Conservation (phyloP, 2,329 filamentous ascomycete genomes). For the Phialophora tarda region DNA sequence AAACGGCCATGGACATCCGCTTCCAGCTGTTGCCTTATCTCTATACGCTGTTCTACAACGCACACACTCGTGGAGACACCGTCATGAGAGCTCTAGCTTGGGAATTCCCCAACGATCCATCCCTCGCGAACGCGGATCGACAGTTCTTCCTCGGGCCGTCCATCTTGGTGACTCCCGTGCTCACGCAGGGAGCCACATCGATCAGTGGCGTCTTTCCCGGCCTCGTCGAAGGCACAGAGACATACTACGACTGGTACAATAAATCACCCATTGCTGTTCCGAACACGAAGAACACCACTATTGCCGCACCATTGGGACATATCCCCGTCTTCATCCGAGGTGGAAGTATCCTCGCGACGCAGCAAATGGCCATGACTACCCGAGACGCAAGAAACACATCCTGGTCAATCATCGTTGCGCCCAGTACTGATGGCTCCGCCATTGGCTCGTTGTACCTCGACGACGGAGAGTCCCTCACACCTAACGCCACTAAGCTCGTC, state of each 20-base stretch:
- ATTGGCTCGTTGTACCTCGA: conserved; percentile 72
- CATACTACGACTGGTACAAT: conserved; percentile 85
- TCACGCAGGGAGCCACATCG: conserved; percentile 63
- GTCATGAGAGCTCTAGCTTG: conserved; percentile 75
- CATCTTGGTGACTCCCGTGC: conserved; percentile 70
- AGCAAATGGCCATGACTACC: conserved; percentile 72
- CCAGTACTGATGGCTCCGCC: conserved; percentile 62
- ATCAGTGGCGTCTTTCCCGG: conserved; percentile 75
- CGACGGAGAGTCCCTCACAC: conserved; percentile 71
- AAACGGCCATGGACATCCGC: conserved; percentile 70
- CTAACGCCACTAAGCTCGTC: conserved; percentile 62
- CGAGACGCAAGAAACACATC: conserved; percentile 65
- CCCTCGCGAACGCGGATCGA: conserved; percentile 67
- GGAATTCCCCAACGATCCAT: conserved; percentile 73
- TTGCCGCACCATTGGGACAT: conserved; percentile 67
- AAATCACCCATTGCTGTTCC: conserved; percentile 61
- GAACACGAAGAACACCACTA: conserved; percentile 60
- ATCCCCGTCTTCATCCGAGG: conserved; percentile 76
- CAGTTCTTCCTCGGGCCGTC: conserved; percentile 74
- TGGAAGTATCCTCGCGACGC: conserved; percentile 69
- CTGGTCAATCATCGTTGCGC: conserved; percentile 70
- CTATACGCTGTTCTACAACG: conserved; percentile 73
- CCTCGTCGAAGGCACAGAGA: conserved; percentile 53
- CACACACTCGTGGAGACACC: conserved; percentile 69
- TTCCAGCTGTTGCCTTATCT: conserved; percentile 75